A percentile compares a stretch with the other conserved stretches of the same genome.
Evolutionary conservation across 225 moss, liverwort and hornwort genomes (phyloP).

Genomic region (Bryum argenteum): DNA sequence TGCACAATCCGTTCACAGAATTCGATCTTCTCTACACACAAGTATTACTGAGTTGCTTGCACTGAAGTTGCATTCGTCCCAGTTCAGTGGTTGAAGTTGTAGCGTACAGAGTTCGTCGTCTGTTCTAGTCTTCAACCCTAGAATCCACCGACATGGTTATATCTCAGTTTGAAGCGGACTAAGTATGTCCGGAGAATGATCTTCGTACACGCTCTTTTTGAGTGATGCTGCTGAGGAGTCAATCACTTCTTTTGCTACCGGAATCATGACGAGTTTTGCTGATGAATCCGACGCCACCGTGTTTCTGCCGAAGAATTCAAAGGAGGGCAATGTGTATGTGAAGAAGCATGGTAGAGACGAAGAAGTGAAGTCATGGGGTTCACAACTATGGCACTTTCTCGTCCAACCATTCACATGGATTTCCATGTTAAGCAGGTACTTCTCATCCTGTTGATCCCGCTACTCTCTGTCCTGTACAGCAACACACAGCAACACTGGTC

Average conservation of each 20-base stretch:
- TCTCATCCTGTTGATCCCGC: neutral
- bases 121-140: neutral
- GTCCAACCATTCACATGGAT: constrained; percentile 61
- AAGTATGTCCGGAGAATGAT: neutral
- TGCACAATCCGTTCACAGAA: neutral
- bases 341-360: constrained; percentile 17
- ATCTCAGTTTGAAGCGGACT: constrained; percentile 7
- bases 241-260: constrained; percentile 18
- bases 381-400: constrained; percentile 45
- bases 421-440: constrained; percentile 59
- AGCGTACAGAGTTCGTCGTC: neutral
- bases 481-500: neutral
- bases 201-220: too few species aligned
- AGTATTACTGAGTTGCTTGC: neutral
- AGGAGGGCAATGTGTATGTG: constrained; percentile 15
- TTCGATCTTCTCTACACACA: neutral
- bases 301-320: constrained; percentile 37
- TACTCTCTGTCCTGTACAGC: neutral
- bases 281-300: constrained; percentile 40
- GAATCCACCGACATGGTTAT: neutral
- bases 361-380: constrained; percentile 11
- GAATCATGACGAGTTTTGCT: constrained; percentile 31
- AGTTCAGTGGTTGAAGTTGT: neutral
- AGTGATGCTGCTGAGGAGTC: constrained; percentile 38
- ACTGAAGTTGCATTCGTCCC: neutral